Evolutionary conservation across 192 early-diverging fungal species (phyloP), one percentile per base, ranked within the genome.

Genomic region (Coemansia sp.): DNA sequence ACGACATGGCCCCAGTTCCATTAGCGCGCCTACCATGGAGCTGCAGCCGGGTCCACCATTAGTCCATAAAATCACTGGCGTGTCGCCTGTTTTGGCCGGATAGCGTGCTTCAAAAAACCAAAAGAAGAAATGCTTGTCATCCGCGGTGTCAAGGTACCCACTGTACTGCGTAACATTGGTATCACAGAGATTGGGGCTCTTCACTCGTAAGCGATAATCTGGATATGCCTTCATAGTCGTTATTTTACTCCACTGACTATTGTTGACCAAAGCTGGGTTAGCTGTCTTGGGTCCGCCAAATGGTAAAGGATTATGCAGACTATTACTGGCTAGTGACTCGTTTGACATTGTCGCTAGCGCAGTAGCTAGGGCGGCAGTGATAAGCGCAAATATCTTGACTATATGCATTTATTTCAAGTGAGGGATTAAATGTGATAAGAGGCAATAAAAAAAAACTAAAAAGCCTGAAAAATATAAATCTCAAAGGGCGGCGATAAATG

Each of bases 21-120:
- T 93, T 75, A 91, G 85, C 64, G 92, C 75, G 5, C 92, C 92
- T 4, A 90, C 92, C 47, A 92, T 80, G 7, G 90, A 94, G 44
- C 87, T 87, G 76, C 94, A 94, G n/a, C 94, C 94, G 20, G 94
- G 94, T 7, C 94, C 94, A 34, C 93, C 93, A 62, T 94, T 95
- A 64, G 93, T 78, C 87, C 91, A 93, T 57, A 94, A 77, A 2
- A 91, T 72, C 20, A 91, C 73, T 4, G 97, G 97, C 69, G 95
- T 95, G 31, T 80, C 74, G 29, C 72, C 72, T 18, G 77, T 85
- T 69, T 80, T 68, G 9, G 91, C 90, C 4, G 29, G 27, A 66
- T 87, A 85, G 70, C 93, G 93, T 3, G 93, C 91, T 79, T 97
- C 96, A 80, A 99, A 98, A 88, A 99, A 97, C 93, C 94, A 96